Evolutionary conservation across 768 basidiomycete genomes (phyloP).

Genomic region (Suillus brevipes): DNA sequence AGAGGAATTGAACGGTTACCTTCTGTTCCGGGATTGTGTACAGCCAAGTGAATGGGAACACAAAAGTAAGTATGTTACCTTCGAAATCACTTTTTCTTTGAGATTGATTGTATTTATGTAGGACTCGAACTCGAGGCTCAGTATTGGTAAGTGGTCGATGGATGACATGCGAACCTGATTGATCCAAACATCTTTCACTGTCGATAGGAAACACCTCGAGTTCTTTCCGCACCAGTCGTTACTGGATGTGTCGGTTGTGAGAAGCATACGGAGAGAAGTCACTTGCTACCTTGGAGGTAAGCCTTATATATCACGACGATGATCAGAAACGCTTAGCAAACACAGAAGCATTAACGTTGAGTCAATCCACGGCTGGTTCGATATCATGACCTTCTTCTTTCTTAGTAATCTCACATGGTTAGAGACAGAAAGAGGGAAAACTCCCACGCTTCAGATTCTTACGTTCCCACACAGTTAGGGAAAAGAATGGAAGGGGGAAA

Average conservation of each 20-base stretch:
- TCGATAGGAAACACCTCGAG: background rate
- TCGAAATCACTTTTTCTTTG: background rate
- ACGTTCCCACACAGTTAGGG: too few relatives aligned
- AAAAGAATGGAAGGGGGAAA: too few relatives aligned
- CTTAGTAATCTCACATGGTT: too few relatives aligned
- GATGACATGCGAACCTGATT: background rate
- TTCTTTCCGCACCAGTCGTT: background rate
- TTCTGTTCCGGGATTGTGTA: background rate
- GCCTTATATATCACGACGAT: background rate
- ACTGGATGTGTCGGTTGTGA: too few relatives aligned
- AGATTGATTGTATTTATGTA: background rate
- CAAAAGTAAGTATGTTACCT: background rate
- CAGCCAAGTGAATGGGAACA: background rate
- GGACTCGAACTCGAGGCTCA: background rate
- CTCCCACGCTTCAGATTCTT: too few relatives aligned
- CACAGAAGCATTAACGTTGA: too few relatives aligned
- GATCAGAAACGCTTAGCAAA: too few relatives aligned
- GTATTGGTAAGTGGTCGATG: background rate
- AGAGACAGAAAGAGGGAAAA: too few relatives aligned
- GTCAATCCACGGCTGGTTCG: too few relatives aligned
- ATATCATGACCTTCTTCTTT: too few relatives aligned
- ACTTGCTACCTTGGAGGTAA: background rate
- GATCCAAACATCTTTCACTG: background rate
- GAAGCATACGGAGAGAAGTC: background rate
- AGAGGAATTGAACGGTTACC: background rate